Percentiles rank a stretch among this genome's conserved stretches.
These are phyloP conservation scores for Xylaria sp. DNA, from an alignment of 2,329 filamentous ascomycete species.

Conservation along the genomic window DNA sequence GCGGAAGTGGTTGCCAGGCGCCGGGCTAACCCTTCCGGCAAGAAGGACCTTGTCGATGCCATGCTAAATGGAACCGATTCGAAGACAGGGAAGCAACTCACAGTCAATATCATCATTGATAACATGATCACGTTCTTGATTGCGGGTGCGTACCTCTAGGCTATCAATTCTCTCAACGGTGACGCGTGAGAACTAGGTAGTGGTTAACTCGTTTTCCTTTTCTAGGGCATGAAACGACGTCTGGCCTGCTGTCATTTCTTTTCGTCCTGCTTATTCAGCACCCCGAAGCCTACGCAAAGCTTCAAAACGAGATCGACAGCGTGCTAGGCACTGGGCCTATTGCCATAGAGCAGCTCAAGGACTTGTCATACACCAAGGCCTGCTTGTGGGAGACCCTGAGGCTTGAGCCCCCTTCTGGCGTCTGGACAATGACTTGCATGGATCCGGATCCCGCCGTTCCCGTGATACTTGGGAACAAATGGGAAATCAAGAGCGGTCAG, in stretches of 20 bases:
- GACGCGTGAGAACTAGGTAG: no score
- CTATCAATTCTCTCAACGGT: no score
- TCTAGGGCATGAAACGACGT: slow-evolving; percentile 59
- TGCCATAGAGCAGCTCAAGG: slow-evolving; percentile 49
- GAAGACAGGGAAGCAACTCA: slow-evolving; percentile 51
- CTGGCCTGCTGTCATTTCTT: slow-evolving; percentile 54
- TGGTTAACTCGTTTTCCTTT: no score
- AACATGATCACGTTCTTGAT: slow-evolving; percentile 56
- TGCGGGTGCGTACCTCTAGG: slow-evolving; percentile 40
- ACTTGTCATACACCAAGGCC: slow-evolving; percentile 57
- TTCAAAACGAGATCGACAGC: slow-evolving; percentile 55
- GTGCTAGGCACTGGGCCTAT: slow-evolving; percentile 51
- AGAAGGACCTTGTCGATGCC: slow-evolving; percentile 57
- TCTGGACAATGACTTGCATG: slow-evolving; percentile 52
- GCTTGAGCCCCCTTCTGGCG: slow-evolving; percentile 52
- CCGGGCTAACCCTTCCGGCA: slow-evolving; percentile 44
- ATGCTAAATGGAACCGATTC: slow-evolving; percentile 52
- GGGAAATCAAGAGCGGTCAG: slow-evolving; percentile 38
- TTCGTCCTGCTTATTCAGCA: slow-evolving; percentile 55
- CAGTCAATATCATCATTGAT: slow-evolving; percentile 49
- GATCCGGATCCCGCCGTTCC: slow-evolving; percentile 45
- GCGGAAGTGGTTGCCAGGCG: background rate
- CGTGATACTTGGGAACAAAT: slow-evolving; percentile 37
- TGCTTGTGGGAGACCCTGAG: slow-evolving; percentile 58
- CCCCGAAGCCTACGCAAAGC: slow-evolving; percentile 49